phyloP scores from a whole-genome alignment of 1,284 basidiomycete species.

The Cystobasidium slooffiae region DNA sequence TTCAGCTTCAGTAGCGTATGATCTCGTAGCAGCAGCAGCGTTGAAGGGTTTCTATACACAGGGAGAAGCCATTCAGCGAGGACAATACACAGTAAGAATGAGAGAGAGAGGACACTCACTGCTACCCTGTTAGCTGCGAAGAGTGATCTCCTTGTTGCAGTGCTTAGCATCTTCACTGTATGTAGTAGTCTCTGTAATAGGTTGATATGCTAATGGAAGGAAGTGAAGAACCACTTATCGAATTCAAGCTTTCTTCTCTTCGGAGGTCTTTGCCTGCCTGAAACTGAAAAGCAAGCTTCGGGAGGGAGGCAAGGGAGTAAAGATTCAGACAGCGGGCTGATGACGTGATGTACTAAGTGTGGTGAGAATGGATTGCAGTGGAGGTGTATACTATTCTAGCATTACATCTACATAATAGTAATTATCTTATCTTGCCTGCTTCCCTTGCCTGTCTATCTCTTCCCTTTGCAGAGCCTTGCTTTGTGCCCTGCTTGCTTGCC shows the following conservation, averaged over 20 bases:
- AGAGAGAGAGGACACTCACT: not conserved
- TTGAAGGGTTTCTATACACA: constrained; percentile 2
- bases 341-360: not conserved
- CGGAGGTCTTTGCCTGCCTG: not conserved
- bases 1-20: constrained; percentile 40
- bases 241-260: not conserved
- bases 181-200: too few relatives aligned
- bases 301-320: too few relatives aligned
- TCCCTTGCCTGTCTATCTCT: too few relatives aligned
- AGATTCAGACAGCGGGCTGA: not conserved
- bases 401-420: not conserved
- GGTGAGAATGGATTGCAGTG: not conserved
- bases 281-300: too few relatives aligned
- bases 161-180: constrained; percentile 5
- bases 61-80: not conserved
- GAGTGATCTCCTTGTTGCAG: constrained; percentile 22
- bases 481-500: not conserved
- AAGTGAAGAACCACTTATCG: not conserved
- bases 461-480: too few relatives aligned
- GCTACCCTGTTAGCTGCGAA: not conserved
- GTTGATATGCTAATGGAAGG: not conserved
- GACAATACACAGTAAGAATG: not conserved
- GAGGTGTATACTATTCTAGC: not conserved
- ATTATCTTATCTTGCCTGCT: not conserved
- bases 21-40: not conserved